Conservation (phyloP, 805 yeast species). For the Wickerhamiella australiensis region DNA sequence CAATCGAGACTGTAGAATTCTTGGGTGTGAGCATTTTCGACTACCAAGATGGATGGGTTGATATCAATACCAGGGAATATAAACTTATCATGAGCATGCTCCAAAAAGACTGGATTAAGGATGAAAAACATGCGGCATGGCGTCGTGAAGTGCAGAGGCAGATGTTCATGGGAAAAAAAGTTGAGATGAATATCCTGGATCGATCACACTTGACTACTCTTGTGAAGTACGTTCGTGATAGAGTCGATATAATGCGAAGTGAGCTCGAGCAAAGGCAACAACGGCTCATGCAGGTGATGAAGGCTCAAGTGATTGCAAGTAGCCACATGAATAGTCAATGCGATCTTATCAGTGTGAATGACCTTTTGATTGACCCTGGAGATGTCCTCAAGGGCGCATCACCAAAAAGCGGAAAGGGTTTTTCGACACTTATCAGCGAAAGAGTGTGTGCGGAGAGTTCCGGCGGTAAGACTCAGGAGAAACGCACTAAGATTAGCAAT, state of each 20-base stretch:
- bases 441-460: too few relatives aligned
- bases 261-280: not conserved
- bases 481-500: too few relatives aligned
- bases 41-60: conserved; percentile 27
- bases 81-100: conserved; percentile 27
- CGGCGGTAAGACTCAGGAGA: too few relatives aligned
- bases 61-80: conserved; percentile 26
- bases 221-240: conserved; percentile 17
- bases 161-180: conserved; percentile 38
- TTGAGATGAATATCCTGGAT: conserved; percentile 44
- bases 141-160: conserved; percentile 44
- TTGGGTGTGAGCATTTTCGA: conserved; percentile 37
- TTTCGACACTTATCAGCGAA: too few relatives aligned
- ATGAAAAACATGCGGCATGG: conserved; percentile 17
- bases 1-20: conserved; percentile 19
- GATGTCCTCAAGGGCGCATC: too few relatives aligned
- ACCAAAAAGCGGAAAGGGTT: too few relatives aligned
- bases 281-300: not conserved
- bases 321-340: too few relatives aligned
- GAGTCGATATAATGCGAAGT: not conserved
- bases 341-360: too few relatives aligned
- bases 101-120: conserved; percentile 21
- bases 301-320: too few relatives aligned
- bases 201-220: conserved; percentile 15
- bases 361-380: too few relatives aligned